Conservation (phyloP, 495 filamentous ascomycete genomes). For the Cladorrhinum samala region DNA sequence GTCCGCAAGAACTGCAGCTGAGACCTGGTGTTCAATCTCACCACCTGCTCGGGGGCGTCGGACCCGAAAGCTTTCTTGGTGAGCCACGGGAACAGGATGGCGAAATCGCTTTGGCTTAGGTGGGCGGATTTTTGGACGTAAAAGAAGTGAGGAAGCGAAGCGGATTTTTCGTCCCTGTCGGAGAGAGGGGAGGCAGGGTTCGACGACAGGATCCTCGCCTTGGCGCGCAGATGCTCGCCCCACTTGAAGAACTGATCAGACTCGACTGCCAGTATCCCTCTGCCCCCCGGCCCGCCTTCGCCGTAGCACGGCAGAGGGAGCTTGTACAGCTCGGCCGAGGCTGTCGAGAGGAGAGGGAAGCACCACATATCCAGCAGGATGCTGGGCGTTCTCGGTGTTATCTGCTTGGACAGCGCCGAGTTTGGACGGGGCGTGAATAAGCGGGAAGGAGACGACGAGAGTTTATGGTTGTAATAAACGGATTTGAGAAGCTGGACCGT, state of each 20-base stretch:
- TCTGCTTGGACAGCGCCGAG: constrained; percentile 50
- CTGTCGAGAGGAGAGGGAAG: constrained; percentile 53
- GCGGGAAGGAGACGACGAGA: constrained; percentile 18
- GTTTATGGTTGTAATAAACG: constrained; percentile 51
- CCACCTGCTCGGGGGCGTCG: constrained; percentile 54
- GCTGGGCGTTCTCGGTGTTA: constrained; percentile 54
- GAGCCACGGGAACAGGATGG: constrained; percentile 65
- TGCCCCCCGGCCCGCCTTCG: constrained; percentile 37
- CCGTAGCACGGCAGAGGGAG: constrained; percentile 62
- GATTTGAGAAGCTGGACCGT: constrained; percentile 67
- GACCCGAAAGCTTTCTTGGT: constrained; percentile 52
- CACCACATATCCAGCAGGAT: constrained; percentile 71
- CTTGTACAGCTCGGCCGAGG: constrained; percentile 51
- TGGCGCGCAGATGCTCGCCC: constrained; percentile 55
- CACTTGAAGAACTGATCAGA: constrained; percentile 68
- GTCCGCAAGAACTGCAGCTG: constrained; percentile 54
- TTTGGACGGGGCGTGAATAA: constrained; percentile 45
- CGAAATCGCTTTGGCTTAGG: constrained; percentile 70
- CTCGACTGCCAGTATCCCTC: constrained; percentile 54
- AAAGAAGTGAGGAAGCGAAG: constrained; percentile 50
- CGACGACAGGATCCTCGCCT: constrained; percentile 50
- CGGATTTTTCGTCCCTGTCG: not conserved
- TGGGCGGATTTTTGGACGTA: constrained; percentile 60
- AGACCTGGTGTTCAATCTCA: constrained; percentile 59
- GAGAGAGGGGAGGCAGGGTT: constrained; percentile 33